Base-by-base conservation (phyloP, 306 rosid species). In the Malus asiatica region DNA sequence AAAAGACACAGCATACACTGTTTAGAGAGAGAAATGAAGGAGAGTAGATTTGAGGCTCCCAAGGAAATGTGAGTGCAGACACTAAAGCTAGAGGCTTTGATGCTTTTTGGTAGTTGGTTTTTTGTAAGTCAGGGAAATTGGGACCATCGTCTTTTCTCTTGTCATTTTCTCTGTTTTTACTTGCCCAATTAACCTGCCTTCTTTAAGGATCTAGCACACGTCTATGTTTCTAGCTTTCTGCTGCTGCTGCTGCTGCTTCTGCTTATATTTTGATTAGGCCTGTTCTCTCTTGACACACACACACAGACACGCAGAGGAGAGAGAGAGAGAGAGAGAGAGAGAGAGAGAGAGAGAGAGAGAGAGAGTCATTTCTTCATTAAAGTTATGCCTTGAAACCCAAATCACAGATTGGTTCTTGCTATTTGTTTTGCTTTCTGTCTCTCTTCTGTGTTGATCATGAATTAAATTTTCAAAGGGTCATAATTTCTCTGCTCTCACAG, bases 21-120 rank as follows among this genome's bases (percentile, higher is more conserved):
- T 81, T 83, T 77, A 40, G 58, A 59, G 48, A 23, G 85, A 62
- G 38, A 32, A 84, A 60, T 63, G 14, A 65, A 58, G 10, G 62
- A 73, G 46, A 44, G 20, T 77, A 75, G 89, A 89, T 85, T 89
- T 78, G 90, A 86, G 88, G 78, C 82, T 89, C 89, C 97, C 93
- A 69, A 87, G 80, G 87, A 89, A 84, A 82, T 83, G 85, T 75
- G 77, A 77, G 83, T 84, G 84, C 87, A 82, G 87, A 76, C 84
- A 84, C 78, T 84, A 91, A 90, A 88, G 91, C 91, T 88, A 90
- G 74, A 84, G 83, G 74, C 38, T 70, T 77, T 29, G 81, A 73
- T 84, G 86, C 89, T 78, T 86, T 86, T 88, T 81, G 82, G 81
- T 78, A 82, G 35, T 78, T 86, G 87, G 13, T 78, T 76, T 78